Evolutionary conservation across 768 basidiomycete genomes (phyloP).

Genomic region (Mycena metata): DNA sequence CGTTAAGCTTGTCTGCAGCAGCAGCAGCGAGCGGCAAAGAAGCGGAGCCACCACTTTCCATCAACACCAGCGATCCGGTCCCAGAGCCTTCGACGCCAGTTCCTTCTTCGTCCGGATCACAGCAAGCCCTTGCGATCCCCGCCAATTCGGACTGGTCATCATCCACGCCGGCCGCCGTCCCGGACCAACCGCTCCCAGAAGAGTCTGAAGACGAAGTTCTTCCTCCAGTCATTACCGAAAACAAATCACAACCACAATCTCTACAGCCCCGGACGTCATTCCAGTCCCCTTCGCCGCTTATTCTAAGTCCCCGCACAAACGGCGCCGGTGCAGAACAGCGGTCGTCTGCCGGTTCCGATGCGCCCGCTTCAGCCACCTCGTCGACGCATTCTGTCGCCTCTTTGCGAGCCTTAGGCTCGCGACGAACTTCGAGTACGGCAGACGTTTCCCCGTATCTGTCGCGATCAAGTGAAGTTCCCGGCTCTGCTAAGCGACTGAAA

Average conservation of each 20-base stretch:
- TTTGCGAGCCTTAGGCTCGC: slow-evolving; percentile 48
- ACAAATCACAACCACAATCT: slow-evolving; percentile 24
- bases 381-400: slow-evolving; percentile 39
- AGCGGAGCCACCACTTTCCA: slow-evolving; percentile 31
- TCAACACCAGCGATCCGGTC: slow-evolving; percentile 24
- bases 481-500: slow-evolving; percentile 74
- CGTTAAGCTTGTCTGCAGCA: slow-evolving; percentile 69
- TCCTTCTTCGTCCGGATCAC: slow-evolving; percentile 40
- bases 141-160: slow-evolving; percentile 42
- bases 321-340: slow-evolving; percentile 26
- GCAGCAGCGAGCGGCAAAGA: slow-evolving; percentile 41
- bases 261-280: slow-evolving; percentile 28
- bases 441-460: slow-evolving; percentile 81
- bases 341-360: slow-evolving; percentile 30
- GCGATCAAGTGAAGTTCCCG: slow-evolving; percentile 64
- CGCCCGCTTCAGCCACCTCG: slow-evolving; percentile 30
- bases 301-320: slow-evolving; percentile 32
- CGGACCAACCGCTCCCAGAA: slow-evolving; percentile 27
- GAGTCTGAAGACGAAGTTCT: slow-evolving; percentile 30
- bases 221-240: slow-evolving; percentile 29
- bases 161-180: slow-evolving; percentile 33
- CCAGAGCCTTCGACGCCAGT: slow-evolving; percentile 42
- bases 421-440: slow-evolving; percentile 64
- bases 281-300: slow-evolving; percentile 37
- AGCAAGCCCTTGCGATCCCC: slow-evolving; percentile 20